phyloP scores from a whole-genome alignment of 2,329 filamentous ascomycete genomes.

The Botrytis fragariae region DNA sequence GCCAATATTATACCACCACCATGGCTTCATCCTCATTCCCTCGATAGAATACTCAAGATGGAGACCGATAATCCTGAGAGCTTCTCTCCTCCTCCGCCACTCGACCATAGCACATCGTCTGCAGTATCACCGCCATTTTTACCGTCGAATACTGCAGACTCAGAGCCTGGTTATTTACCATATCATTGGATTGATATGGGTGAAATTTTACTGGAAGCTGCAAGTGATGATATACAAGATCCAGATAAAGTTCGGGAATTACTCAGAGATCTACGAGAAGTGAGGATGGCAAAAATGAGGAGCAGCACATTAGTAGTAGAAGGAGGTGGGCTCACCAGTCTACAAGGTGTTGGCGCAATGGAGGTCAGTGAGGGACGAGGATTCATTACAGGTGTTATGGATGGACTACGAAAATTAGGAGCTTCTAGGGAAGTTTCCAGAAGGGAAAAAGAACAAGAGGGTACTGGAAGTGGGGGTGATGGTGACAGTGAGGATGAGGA shows the following conservation, averaged over 20 bases:
- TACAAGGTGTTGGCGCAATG: conserved; percentile 82
- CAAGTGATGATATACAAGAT: conserved; percentile 75
- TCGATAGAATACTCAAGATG: conserved; percentile 73
- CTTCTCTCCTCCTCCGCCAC: conserved; percentile 75
- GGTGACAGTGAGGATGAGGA: conserved; percentile 59
- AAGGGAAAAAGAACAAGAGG: conserved; percentile 71
- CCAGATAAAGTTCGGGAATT: conserved; percentile 72
- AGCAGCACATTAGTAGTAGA: conserved; percentile 70
- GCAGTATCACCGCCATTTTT: conserved; percentile 72
- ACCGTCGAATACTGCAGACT: conserved; percentile 67
- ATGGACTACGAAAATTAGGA: conserved; percentile 81
- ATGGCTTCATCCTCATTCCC: conserved; percentile 78
- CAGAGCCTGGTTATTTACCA: conserved; percentile 69
- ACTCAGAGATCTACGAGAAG: conserved; percentile 79
- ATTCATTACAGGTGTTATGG: conserved; percentile 82
- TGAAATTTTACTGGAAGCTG: conserved; percentile 81
- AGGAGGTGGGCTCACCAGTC: conserved; percentile 67
- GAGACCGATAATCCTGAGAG: conserved; percentile 71
- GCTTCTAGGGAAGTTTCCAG: conserved; percentile 74
- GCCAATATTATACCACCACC: conserved; percentile 89
- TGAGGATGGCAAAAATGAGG: conserved; percentile 84
- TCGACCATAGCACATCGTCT: conserved; percentile 50
- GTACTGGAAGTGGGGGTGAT: conserved; percentile 52
- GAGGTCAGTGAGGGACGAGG: conserved; percentile 84
- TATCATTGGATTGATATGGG: conserved; percentile 95